Base-by-base conservation (phyloP, 805 yeast species). In the Ascoidea tarda region DNA sequence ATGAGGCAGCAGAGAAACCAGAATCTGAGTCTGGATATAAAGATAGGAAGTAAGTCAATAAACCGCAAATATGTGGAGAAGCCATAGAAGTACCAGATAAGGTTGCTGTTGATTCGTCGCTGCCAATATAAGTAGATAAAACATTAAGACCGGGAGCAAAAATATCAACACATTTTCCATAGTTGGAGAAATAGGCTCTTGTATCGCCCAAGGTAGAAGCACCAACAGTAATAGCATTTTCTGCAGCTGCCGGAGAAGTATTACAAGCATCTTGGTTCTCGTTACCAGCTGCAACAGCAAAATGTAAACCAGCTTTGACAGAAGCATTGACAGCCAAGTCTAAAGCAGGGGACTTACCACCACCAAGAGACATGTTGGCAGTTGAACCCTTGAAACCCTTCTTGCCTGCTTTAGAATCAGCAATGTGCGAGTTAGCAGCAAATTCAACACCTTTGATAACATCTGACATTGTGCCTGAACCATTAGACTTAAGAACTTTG, bases 51-150 rank as follows among this genome's bases (percentile, higher is more conserved):
- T 91, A 91, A 6, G 96, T 78, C 63, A 89, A 79, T 66, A 91
- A 75, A 60, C 99, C 99, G 55, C 89, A 83, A 60, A 90, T 90
- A 64, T 89, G 96, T 49, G 99, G 98, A 46, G 97, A 85, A 28
- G 98, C 96, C 99, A 91, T 91, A 14, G 98, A 91, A 8, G 97
- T 91, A 70, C 99, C 99, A 46, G 96, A 85, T 66, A 86, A 74
- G 46, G 87, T 79, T 48, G 93, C 89, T 59, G 91, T 84, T 47
- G 89, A 86, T 52, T 78, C 69, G 51, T 76, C 74, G 4, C 88
- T 81, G 48, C 95, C 93, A 66, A 82, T 85, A 66, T 84, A 86
- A 46, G 91, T 84, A 48, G 96, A 87, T 59, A 84, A 74, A 56
- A 91, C 80, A 66, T 87, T 84, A 62, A 88, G 82, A 63, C 99